Conservation (phyloP, 108 stramenopile genomes). For the Licmophora abbreviata region DNA sequence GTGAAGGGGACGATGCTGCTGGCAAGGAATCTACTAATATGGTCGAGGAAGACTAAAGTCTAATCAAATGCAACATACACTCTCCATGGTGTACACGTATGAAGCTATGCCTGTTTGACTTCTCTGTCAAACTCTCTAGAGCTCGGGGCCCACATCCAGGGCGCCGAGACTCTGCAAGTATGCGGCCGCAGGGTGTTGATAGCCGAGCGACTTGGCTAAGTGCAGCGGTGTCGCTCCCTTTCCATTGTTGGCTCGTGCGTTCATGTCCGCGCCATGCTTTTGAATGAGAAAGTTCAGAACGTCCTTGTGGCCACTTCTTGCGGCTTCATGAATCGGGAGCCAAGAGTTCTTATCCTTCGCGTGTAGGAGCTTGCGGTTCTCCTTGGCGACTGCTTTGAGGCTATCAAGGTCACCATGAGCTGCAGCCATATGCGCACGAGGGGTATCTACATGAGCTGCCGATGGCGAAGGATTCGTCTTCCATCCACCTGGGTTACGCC, state of each 20-base stretch:
- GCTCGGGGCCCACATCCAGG: constrained; percentile 33
- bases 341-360: constrained; percentile 43
- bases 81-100: background rate
- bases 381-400: constrained; percentile 11
- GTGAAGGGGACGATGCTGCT: background rate
- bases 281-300: constrained; percentile 39
- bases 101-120: background rate
- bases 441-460: background rate
- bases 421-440: constrained; percentile 52
- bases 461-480: background rate
- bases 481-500: background rate
- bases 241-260: constrained; percentile 41
- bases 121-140: background rate
- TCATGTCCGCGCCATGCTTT: constrained; percentile 45
- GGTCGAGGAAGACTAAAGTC: background rate
- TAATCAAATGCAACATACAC: background rate
- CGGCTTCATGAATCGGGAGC: constrained; percentile 49
- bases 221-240: constrained; percentile 32
- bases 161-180: constrained; percentile 41
- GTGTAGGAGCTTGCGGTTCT: constrained; percentile 7
- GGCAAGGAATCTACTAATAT: background rate
- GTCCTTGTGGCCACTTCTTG: constrained; percentile 41
- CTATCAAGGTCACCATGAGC: constrained; percentile 33
- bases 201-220: constrained; percentile 28
- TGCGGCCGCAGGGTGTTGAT: constrained; percentile 24